Evolutionary conservation across 805 yeast species (phyloP).

Genomic region (Lachancea kluyveri): DNA sequence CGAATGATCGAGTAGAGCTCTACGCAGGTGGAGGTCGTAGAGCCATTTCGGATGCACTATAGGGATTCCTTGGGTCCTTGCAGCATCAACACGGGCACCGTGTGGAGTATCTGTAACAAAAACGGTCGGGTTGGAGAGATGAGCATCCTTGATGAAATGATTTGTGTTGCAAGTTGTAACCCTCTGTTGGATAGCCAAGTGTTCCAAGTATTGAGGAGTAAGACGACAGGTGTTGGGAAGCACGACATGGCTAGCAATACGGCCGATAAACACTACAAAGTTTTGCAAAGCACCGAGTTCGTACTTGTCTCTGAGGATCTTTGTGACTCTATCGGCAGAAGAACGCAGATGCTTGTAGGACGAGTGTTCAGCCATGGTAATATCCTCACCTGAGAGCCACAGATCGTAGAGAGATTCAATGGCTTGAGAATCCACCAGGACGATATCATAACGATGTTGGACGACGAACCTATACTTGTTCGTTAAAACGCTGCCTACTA

Average conservation of each 20-base stretch:
- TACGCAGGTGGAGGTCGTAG: slow-evolving; percentile 33
- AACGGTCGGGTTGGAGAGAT: slow-evolving; percentile 11
- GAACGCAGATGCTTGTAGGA: slow-evolving; percentile 2
- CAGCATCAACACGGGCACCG: slow-evolving; percentile 31
- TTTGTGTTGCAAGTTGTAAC: slow-evolving; percentile 8
- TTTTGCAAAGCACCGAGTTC: slow-evolving; percentile 17
- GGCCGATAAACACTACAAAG: slow-evolving; percentile 26
- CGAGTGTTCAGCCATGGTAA: slow-evolving; percentile 7
- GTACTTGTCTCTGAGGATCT: slow-evolving; percentile 4
- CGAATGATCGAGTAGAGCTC: slow-evolving; percentile 36
- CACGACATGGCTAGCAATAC: slow-evolving; percentile 11
- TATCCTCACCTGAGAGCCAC: slow-evolving; percentile 27
- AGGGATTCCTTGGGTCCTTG: slow-evolving; percentile 34
- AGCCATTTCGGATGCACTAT: slow-evolving; percentile 42
- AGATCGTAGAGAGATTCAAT: slow-evolving; percentile 22
- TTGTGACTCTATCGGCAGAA: slow-evolving; percentile 5
- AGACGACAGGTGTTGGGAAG: too few species aligned
- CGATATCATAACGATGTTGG: slow-evolving; percentile 24
- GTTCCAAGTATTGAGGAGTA: slow-evolving; percentile 3
- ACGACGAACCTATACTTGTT: slow-evolving; percentile 26
- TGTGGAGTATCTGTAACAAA: slow-evolving; percentile 25
- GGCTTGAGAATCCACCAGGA: slow-evolving; percentile 15
- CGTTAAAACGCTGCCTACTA: slow-evolving; percentile 45
- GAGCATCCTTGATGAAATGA: slow-evolving; percentile 10
- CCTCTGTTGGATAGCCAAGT: slow-evolving; percentile 4